Percentiles rank a stretch among this genome's conserved stretches.
Evolutionary conservation across 306 rosid genomes (phyloP).

Genomic region (Alnus glutinosa): DNA sequence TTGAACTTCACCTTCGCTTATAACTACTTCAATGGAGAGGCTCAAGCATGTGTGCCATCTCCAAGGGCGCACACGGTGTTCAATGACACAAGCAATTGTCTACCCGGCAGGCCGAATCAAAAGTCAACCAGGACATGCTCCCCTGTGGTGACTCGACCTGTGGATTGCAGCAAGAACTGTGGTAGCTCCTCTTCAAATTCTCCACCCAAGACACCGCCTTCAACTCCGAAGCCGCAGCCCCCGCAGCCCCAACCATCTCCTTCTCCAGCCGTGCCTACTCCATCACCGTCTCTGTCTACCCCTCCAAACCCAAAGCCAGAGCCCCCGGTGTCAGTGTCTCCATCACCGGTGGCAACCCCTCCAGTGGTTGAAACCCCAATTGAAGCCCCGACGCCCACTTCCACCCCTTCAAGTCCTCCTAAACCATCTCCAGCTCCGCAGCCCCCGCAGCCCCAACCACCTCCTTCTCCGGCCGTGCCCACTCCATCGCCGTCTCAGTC

Average conservation of each 20-base stretch:
- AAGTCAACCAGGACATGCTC: constrained; percentile 43
- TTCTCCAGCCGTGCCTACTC: neutral
- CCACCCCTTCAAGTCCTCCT: neutral
- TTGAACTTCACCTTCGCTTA: constrained; percentile 46
- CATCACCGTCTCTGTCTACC: neutral
- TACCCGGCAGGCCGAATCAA: constrained; percentile 51
- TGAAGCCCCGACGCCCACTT: no score
- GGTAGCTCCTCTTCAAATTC: constrained; percentile 18
- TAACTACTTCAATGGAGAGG: constrained; percentile 61
- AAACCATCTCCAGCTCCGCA: neutral
- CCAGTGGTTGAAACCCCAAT: no score
- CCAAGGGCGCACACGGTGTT: neutral
- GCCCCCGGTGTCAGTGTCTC: no score
- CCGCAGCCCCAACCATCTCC: neutral
- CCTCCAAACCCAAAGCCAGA: neutral
- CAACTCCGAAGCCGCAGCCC: neutral
- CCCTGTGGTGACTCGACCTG: constrained; percentile 36
- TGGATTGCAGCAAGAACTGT: constrained; percentile 61
- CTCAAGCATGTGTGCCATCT: constrained; percentile 39
- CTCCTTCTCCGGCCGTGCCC: no score
- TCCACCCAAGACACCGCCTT: neutral
- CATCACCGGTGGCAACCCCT: no score
- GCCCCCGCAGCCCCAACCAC: neutral
- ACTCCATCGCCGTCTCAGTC: neutral
- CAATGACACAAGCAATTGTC: constrained; percentile 49